Evolutionary conservation across 495 filamentous ascomycete genomes (phyloP), one percentile per base, ranked within the genome.

Genomic region (Xylaria acuta): DNA sequence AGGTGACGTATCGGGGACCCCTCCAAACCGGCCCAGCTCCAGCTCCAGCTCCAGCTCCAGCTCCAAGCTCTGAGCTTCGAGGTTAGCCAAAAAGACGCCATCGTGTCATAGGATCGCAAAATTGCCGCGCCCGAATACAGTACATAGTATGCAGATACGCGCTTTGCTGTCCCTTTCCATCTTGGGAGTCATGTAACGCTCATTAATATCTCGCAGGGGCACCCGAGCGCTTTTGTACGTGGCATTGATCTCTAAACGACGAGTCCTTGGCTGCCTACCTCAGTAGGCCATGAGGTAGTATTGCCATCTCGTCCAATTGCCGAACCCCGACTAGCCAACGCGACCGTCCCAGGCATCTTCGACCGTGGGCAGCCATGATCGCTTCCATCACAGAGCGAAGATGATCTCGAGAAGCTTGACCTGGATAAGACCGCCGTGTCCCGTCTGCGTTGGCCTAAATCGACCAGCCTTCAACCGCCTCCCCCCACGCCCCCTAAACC

Each of bases 361-460:
- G 47, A 41, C 49, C 11, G 34, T 30, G 49, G 49, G 34, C 32
- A 51, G 16, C 27, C 70, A 72, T 72, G 70, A 25, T 60, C 62
- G 9, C 70, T 45, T 45, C 43, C 51, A n/a, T 5, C 27, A 38
- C 40, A 7, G 54, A 58, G 53, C 40, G 34, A 72, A 72, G 51
- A 72, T 72, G 70, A 72, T 72, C 20, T 30, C 40, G 70, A 72
- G 62, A 67, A 72, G 53, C 41, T 58, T 72, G 53, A 51, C 49
- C 18, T 63, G 70, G 70, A 47, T 20, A 8, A 45, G 25, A 40
- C 47, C 51, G 3, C 70, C 70, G 63, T 60, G 62, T 67, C 62
- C 63, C 63, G 51, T 60, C 3, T 66, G 22, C n/a, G 62, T 60
- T 38, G 62, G 69, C 11, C 41, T 11, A 1, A 36, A 25, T 18